Evolutionary conservation across 2,329 filamentous ascomycete genomes (phyloP).

Genomic region (Magnaporthiopsis rhizophila): DNA sequence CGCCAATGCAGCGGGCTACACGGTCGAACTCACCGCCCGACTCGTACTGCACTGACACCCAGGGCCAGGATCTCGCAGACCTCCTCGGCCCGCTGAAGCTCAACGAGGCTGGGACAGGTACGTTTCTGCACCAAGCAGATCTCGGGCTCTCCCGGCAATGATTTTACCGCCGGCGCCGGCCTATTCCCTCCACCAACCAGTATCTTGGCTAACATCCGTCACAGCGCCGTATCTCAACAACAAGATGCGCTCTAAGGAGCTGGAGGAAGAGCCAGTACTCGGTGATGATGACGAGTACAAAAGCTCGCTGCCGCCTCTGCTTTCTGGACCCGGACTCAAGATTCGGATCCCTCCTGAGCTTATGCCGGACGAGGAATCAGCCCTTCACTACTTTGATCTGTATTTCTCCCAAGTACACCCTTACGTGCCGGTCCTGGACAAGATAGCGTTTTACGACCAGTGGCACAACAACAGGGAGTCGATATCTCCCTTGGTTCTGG

Average conservation of each 20-base stretch:
- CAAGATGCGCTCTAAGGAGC: conserved; percentile 32
- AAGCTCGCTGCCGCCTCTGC: conserved; percentile 58
- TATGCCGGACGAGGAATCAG: conserved; percentile 82
- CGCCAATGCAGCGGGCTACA: conserved; percentile 37
- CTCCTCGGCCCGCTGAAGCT: conserved; percentile 82
- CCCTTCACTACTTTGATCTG: conserved; percentile 77
- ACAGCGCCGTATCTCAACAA: conserved; percentile 77
- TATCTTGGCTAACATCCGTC: not conserved
- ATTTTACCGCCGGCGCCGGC: too few species aligned
- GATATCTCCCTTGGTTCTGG: conserved; percentile 81
- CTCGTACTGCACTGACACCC: conserved; percentile 53
- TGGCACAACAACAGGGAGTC: conserved; percentile 77
- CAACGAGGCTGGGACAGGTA: conserved; percentile 79
- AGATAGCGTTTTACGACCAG: conserved; percentile 74
- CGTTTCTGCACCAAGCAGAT: conserved; percentile 19
- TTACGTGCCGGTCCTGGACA: conserved; percentile 84
- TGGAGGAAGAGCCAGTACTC: conserved; percentile 54
- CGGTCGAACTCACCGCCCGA: conserved; percentile 35
- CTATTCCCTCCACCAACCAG: not conserved
- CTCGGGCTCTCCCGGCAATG: not conserved
- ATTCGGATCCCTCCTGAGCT: conserved; percentile 86
- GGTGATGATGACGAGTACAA: conserved; percentile 69
- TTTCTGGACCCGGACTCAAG: conserved; percentile 62
- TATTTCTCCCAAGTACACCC: conserved; percentile 89
- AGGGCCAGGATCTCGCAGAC: conserved; percentile 66